Conservation (phyloP, 176 grass and related monocot species). For the Avena eriantha region DNA sequence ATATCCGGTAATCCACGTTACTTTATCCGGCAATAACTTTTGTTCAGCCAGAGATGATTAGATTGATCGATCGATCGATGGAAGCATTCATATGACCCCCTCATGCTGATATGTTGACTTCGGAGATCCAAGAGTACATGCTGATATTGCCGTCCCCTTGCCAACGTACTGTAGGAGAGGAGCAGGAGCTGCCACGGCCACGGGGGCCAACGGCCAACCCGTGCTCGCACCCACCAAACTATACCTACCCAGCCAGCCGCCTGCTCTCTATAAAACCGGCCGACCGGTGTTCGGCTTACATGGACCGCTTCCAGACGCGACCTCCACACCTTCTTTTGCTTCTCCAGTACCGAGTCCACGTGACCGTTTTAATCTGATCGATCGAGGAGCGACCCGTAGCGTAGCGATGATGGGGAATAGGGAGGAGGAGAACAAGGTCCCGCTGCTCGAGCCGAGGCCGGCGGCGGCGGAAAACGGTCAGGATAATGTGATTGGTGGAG, state of each 20-base stretch:
- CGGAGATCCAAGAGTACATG: no score
- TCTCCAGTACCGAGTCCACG: neutral
- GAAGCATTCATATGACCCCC: neutral
- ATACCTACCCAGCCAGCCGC: neutral
- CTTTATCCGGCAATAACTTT: neutral
- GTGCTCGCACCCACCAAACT: neutral
- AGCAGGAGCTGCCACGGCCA: neutral
- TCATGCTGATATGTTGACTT: no score
- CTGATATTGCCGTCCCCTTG: no score
- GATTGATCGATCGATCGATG: neutral
- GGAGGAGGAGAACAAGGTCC: neutral
- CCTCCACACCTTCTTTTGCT: neutral
- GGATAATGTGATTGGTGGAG: neutral
- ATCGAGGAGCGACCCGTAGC: no score
- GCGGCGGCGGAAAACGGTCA: neutral
- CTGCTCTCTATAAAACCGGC: neutral
- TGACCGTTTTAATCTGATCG: neutral
- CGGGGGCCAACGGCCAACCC: neutral
- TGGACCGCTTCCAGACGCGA: neutral
- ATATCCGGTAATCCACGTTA: no score
- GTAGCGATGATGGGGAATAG: neutral
- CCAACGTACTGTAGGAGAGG: no score
- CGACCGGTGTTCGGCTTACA: neutral
- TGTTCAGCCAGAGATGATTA: neutral
- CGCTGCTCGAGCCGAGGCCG: conserved; percentile 11